These are phyloP conservation scores for Isabelozyma pseudorhagii DNA, from an alignment of 805 yeast species.

Conservation along the genomic window DNA sequence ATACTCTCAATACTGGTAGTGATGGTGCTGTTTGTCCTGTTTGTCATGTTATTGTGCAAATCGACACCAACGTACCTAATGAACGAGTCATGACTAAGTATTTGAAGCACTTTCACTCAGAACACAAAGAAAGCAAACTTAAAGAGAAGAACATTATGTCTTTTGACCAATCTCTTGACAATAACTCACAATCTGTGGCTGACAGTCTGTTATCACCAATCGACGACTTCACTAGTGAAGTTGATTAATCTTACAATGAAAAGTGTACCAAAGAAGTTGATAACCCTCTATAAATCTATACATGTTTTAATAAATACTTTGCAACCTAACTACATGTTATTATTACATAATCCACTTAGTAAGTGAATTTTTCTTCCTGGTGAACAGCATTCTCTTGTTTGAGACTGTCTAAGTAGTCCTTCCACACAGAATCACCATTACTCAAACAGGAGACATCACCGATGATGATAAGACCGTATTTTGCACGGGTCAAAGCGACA, in stretches of 20 bases:
- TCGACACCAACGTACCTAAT: not conserved
- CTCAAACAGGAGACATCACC: constrained; percentile 41
- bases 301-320: no score
- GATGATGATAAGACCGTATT: constrained; percentile 61
- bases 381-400: constrained; percentile 28
- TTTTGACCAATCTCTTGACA: no score
- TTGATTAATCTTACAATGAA: not conserved
- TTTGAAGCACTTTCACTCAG: not conserved
- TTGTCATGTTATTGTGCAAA: not conserved
- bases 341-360: constrained; percentile 1
- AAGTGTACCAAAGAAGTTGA: no score
- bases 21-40: not conserved
- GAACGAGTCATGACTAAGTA: not conserved
- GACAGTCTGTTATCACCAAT: not conserved
- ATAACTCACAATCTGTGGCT: no score
- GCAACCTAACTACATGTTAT: not conserved
- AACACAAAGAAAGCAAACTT: not conserved
- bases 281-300: no score
- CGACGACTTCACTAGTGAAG: not conserved
- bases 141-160: no score
- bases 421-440: constrained; percentile 51
- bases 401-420: constrained; percentile 43
- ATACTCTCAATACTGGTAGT: not conserved
- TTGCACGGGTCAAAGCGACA: constrained; percentile 88
- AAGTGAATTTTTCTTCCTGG: constrained; percentile 9